A percentile compares a stretch with the other conserved stretches of the same genome.
phyloP scores from a whole-genome alignment of 2,329 filamentous ascomycete species.

The Apiospora malaysiana region DNA sequence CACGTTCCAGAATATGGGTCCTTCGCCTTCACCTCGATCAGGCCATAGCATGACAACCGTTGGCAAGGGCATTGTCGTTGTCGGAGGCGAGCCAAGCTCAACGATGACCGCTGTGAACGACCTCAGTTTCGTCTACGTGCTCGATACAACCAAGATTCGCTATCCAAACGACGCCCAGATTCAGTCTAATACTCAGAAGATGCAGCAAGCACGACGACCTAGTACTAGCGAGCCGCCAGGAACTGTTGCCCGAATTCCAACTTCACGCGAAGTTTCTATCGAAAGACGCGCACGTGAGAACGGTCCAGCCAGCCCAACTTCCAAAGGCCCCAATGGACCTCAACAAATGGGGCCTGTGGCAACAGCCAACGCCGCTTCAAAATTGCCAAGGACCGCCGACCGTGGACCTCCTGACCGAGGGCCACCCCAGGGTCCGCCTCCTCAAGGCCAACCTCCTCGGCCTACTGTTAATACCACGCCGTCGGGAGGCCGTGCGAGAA shows the following conservation, averaged over 20 bases:
- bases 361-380: slow-evolving; percentile 41
- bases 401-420: slow-evolving; percentile 44
- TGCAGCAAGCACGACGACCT: slow-evolving; percentile 48
- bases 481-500: slow-evolving; percentile 50
- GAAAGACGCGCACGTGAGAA: slow-evolving; percentile 47
- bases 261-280: slow-evolving; percentile 58
- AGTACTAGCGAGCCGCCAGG: slow-evolving; percentile 42
- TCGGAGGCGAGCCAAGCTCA: slow-evolving; percentile 93
- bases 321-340: slow-evolving; percentile 35
- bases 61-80: slow-evolving; percentile 88
- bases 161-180: slow-evolving; percentile 81
- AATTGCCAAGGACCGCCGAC: slow-evolving; percentile 47
- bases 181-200: slow-evolving; percentile 45
- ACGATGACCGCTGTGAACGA: slow-evolving; percentile 81
- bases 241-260: slow-evolving; percentile 41
- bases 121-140: slow-evolving; percentile 84
- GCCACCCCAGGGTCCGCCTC: slow-evolving; percentile 57
- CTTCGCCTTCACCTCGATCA: slow-evolving; percentile 89
- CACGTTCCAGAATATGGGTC: slow-evolving; percentile 99
- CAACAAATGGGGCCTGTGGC: slow-evolving; percentile 21
- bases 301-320: slow-evolving; percentile 39
- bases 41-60: slow-evolving; percentile 98
- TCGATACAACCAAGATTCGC: slow-evolving; percentile 95
- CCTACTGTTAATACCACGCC: slow-evolving; percentile 49
- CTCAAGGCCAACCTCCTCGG: slow-evolving; percentile 59